Base-by-base conservation (phyloP, 2,329 filamentous ascomycete species). In the Pseudocercospora eumusae region DNA sequence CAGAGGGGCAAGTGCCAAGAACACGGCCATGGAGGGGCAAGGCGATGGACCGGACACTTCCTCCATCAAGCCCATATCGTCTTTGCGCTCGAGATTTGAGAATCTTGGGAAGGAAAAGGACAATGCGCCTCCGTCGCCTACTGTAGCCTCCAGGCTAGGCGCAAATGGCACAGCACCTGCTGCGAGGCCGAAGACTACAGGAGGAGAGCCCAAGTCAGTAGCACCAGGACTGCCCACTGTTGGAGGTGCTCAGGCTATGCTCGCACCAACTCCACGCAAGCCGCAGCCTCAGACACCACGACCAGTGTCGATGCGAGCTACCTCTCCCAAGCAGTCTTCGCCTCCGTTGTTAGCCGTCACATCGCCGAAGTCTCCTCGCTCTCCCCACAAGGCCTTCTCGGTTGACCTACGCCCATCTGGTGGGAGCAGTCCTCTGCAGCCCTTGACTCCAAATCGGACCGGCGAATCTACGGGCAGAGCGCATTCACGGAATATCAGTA, bases 1-100 rank as follows among this genome's bases (percentile, higher is more conserved):
- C 33, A 25, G 28, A 23, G 20, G 28, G 25, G 42, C 50, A 52
- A 23, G 20, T 21, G 25, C 31, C 50, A 52, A 20, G 36, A 55
- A 56, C 45, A 53, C 47, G 57, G 66, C 52, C 45, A 71, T 69
- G 69, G 64, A 66, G n/a, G 55, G 67, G 56, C 53, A 59, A 20
- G 77, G 80, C 66, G 81, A 90, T 69, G 88, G 85, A 77, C 86
- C 86, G 62, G 90, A 93, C 81, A 88, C 84, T 79, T 88, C 89
- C 62, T 92, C 90, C 66, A 87, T 93, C 70, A 91, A 88, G 79
- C 90, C 91, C 25, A 90, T 95, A 56, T 95, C 91, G 56, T 93
- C 90, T 56, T 81, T 95, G 64, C 84, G 88, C 64, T 91, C 89
- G 66, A 88, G 90, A 70, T 95, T 93, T 75, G 91, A 95, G 80